Evolutionary conservation across 306 rosid species (phyloP), one percentile per base, ranked within the genome.

Genomic region (Pterocarpus macrocarpus): DNA sequence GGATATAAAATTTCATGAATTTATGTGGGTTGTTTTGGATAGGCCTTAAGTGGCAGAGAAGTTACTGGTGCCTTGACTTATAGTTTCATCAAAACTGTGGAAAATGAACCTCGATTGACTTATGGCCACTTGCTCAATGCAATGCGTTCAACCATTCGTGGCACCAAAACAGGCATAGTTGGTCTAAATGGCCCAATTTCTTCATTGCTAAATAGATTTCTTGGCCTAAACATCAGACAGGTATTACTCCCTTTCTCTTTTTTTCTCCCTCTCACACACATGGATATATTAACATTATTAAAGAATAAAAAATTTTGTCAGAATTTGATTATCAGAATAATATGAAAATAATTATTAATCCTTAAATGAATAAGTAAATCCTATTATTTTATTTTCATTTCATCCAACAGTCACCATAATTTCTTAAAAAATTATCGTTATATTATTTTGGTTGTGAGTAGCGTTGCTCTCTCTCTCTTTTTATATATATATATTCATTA

Each of bases 1-100:
- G 33, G 35, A 11, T 36, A 35, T 6, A 7, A 22, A 38, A 15
- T 13, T 49, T 36, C 14, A 64, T 36, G 67, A 17, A 50, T 52
- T 63, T 15, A 35, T 68, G 39, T 83, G 53, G 6, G 55, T 53
- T 63, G 50, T 16, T 71, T 28, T 49, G 28, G 30, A 57, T 32
- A 90, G 94, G 90, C 85, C 59, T 75, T 90, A 1, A 49, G 87
- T 41, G 89, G 89, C 2, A 78, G 38, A 1, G 38, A 38, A 30
- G 32, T 36, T 3, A 84, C 84, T 15, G 93, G 91, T 32, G 93
- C 86, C 2, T 75, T 90, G 87, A 90, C 93, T 2, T 90, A 79
- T 15, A 80, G 89, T 68, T 85, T 89, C 77, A 87, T 89, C 43
- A 85, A 83, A 75, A 80, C 85, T 0, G 71, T 70, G 73, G 81